phyloP scores from a whole-genome alignment of 305 asterid genomes.

The Solanum hybrid region DNA sequence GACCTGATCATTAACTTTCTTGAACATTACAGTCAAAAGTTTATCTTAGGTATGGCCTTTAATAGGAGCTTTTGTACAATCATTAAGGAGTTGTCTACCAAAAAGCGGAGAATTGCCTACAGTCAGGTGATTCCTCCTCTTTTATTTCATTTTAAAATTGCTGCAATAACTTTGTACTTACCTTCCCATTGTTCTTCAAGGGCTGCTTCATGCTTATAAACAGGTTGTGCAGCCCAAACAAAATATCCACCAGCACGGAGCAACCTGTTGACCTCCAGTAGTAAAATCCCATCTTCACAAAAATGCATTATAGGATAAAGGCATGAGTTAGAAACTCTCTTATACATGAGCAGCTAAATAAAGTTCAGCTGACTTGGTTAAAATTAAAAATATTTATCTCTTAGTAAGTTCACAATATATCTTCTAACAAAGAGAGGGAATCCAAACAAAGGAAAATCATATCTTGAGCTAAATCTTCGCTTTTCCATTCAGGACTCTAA shows the following conservation, averaged over 20 bases:
- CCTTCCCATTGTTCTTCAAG: constrained; percentile 95
- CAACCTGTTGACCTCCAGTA: constrained; percentile 86
- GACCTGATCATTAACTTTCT: neutral
- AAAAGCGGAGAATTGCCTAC: neutral
- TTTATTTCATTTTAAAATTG: neutral
- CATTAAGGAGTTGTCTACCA: neutral
- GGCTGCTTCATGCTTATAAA: constrained; percentile 70
- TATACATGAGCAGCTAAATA: neutral
- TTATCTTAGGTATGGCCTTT: neutral
- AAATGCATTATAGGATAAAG: neutral
- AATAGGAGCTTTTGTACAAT: neutral
- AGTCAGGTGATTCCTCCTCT: neutral
- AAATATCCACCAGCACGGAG: constrained; percentile 95
- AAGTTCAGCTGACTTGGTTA: neutral
- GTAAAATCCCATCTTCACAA: constrained; percentile 66
- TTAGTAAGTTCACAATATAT: neutral
- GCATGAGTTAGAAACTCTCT: neutral
- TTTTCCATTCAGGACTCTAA: neutral
- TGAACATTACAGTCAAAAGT: neutral
- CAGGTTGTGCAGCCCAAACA: constrained; percentile 94
- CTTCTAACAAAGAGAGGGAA: neutral
- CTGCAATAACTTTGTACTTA: constrained; percentile 12
- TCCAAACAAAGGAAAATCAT: neutral
- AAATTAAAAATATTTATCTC: neutral
- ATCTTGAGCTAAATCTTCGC: neutral